phyloP scores from a whole-genome alignment of 257 asterid genomes.

The Plantago major region DNA sequence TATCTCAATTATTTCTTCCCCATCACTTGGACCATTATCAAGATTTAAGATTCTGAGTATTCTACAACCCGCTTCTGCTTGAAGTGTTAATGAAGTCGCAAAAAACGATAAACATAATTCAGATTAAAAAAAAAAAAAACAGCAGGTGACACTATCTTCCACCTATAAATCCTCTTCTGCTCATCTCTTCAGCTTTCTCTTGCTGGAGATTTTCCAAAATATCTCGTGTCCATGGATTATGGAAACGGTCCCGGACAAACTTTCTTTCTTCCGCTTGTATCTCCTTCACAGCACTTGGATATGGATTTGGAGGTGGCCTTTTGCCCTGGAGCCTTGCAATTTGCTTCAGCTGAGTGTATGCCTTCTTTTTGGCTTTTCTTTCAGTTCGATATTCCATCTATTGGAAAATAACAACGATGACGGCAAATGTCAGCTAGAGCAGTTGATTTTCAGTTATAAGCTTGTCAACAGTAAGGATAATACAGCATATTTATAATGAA shows the following conservation, averaged over 20 bases:
- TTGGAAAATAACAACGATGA: conserved; percentile 3
- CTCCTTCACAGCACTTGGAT: conserved; percentile 69
- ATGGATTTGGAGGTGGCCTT: conserved; percentile 74
- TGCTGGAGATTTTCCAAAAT: conserved; percentile 38
- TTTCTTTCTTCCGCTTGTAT: conserved; percentile 76
- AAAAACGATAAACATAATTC: no score
- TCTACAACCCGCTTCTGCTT: no score
- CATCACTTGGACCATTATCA: no score
- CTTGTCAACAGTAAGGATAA: no score
- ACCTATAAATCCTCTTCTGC: conserved; percentile 29
- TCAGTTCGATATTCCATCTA: conserved; percentile 74
- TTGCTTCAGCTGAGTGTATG: conserved; percentile 63
- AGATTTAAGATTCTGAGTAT: no score
- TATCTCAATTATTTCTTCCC: no score
- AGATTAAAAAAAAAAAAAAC: no score
- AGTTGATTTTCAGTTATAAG: background rate
- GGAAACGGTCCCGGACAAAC: conserved; percentile 58
- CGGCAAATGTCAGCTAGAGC: background rate
- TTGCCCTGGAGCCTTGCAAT: conserved; percentile 63
- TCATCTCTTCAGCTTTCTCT: conserved; percentile 40
- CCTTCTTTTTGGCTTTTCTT: conserved; percentile 54
- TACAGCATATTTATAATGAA: no score
- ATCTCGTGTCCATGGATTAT: conserved; percentile 30
- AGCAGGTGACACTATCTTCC: no score
- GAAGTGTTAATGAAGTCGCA: no score